phyloP scores from a whole-genome alignment of 2,329 filamentous ascomycete species.

The Aspergillus spinulosporus region DNA sequence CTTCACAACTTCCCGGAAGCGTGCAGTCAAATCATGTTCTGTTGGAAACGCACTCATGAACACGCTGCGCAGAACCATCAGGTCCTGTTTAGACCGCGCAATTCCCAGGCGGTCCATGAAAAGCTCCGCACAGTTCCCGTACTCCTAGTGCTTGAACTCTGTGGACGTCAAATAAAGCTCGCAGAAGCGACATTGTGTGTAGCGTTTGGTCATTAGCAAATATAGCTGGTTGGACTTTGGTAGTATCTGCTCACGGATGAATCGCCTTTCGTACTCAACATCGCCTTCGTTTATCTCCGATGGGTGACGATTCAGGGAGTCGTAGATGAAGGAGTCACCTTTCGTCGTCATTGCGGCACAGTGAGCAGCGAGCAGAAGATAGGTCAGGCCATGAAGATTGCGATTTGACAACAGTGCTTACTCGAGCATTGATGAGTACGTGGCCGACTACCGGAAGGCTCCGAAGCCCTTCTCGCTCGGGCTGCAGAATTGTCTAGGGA shows the following conservation, averaged over 20 bases:
- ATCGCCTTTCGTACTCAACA: neutral
- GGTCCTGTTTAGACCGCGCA: constrained; percentile 35
- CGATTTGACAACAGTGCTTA: neutral
- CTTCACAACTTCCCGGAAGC: constrained; percentile 4
- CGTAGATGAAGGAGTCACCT: constrained; percentile 9
- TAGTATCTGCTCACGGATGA: constrained; percentile 6
- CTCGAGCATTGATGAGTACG: neutral
- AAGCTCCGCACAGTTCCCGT: constrained; percentile 26
- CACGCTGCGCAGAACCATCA: constrained; percentile 51
- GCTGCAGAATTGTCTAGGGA: too few relatives aligned
- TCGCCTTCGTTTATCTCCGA: constrained; percentile 1
- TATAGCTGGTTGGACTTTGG: neutral
- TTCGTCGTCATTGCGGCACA: constrained; percentile 3
- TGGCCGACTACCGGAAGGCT: too few relatives aligned
- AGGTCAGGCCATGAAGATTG: neutral
- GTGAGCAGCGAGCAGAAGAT: neutral
- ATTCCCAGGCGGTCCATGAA: constrained; percentile 45
- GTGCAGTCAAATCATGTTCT: neutral
- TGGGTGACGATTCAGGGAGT: constrained; percentile 14
- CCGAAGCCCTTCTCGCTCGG: too few relatives aligned
- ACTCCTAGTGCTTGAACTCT: constrained; percentile 28
- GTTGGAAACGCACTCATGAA: constrained; percentile 44
- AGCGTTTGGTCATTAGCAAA: constrained; percentile 3
- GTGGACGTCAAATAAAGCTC: constrained; percentile 51
- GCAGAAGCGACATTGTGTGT: constrained; percentile 43